phyloP scores from a whole-genome alignment of 495 filamentous ascomycete genomes.

The Tuber calosporum region DNA sequence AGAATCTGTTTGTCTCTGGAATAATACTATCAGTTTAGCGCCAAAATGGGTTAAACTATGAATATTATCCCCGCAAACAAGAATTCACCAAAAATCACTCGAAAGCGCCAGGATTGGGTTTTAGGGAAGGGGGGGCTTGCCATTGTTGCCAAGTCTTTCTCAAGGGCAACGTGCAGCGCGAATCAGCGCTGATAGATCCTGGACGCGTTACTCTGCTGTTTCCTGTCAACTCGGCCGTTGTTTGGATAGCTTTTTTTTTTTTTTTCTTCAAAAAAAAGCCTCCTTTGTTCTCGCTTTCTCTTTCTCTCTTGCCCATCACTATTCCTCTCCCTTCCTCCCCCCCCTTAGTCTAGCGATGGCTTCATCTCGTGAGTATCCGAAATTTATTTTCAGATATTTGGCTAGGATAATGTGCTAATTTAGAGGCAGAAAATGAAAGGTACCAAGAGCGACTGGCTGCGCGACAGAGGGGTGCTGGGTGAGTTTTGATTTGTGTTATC shows the following conservation, averaged over 20 bases:
- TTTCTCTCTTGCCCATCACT: neutral
- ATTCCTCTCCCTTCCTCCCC: neutral
- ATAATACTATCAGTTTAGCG: neutral
- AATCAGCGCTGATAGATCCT: neutral
- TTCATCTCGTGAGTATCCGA: constrained; percentile 20
- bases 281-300: neutral
- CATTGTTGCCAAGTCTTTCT: neutral
- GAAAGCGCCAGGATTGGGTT: neutral
- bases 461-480: constrained; percentile 38
- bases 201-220: neutral
- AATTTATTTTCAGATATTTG: neutral
- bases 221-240: neutral
- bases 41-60: neutral
- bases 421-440: constrained; percentile 17
- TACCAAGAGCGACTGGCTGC: constrained; percentile 33
- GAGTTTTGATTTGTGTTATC: constrained; percentile 13
- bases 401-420: constrained; percentile 9
- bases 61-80: neutral
- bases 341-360: constrained; percentile 8
- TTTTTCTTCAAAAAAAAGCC: neutral
- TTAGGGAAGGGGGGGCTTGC: neutral
- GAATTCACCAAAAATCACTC: neutral
- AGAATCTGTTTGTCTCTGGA: neutral
- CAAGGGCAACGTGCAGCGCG: neutral
- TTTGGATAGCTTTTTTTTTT: too few species aligned